Base-by-base conservation (phyloP, 177 flowering plant genomes). In the Telopea speciosissima region DNA sequence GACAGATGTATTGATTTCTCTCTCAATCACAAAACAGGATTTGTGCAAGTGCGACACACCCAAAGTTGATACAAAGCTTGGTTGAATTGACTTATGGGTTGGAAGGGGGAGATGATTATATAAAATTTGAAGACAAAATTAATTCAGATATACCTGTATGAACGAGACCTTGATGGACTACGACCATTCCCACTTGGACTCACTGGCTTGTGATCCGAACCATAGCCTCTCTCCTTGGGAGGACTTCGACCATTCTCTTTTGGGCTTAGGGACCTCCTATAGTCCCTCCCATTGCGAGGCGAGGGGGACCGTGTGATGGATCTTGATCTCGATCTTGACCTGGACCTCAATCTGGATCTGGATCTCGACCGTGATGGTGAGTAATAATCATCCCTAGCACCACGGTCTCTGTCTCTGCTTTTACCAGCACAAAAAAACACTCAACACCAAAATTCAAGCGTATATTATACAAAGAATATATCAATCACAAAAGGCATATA, bases 291-390 rank as follows among this genome's bases (percentile, higher is more conserved):
- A 73, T 71, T 79, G 44, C 44, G 80, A 24, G 84, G 87, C 33
- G 89, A 75, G 61, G 68, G 78, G 16, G 90, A 87, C 11, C 73
- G 75, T 19, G 89, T 82, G 33, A 79, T 28, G 17, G 86, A 77
- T 33, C 78, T 70, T 17, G 78, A 36, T 36, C 40, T 36, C 9
- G 8, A 36, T 8, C 40, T 36, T 36, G 40, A 36, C 40, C 40
- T 36, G 40, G 40, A 77, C 26, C 78, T 70, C 5, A 74, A 75
- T 8, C 40, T 36, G 7, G 40, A 36, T 8, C 40, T 36, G 8
- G 40, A 77, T 33, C 78, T 70, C 11, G 78, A 75, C 31, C 70
- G 76, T 49, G 68, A 67, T 24, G 79, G 79, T 0, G 83, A 80
- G 65, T 79, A 73, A 77, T 77, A 66, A 59, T 74, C 79, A 68